Evolutionary conservation across 306 rosid genomes (phyloP).

Genomic region (Medicago ruthenica): DNA sequence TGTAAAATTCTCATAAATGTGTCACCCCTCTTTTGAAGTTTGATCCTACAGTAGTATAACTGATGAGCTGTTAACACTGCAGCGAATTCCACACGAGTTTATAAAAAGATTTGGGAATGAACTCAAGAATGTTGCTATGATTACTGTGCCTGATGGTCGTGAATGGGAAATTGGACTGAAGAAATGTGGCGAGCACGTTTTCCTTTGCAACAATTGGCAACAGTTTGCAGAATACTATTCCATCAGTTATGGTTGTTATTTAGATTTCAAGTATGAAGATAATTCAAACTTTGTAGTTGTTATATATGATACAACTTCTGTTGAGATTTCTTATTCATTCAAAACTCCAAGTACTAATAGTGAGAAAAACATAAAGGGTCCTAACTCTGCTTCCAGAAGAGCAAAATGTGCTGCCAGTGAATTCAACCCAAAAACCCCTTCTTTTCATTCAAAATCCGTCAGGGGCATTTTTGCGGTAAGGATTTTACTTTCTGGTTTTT

Average conservation of each 20-base stretch:
- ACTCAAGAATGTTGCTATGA: slow-evolving; percentile 13
- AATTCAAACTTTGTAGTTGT: slow-evolving; percentile 40
- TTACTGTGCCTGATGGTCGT: slow-evolving; percentile 31
- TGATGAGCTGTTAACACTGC: too few relatives aligned
- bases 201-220: slow-evolving; percentile 30
- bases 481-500: background rate
- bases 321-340: slow-evolving; percentile 42
- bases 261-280: slow-evolving; percentile 37
- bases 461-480: slow-evolving; percentile 13
- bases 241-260: slow-evolving; percentile 20
- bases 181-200: slow-evolving; percentile 6
- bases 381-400: background rate
- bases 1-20: too few relatives aligned
- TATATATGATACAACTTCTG: slow-evolving; percentile 38
- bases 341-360: background rate
- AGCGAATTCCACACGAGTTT: slow-evolving; percentile 38
- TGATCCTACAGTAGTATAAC: too few relatives aligned
- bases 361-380: background rate
- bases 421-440: slow-evolving; percentile 34
- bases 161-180: slow-evolving; percentile 34
- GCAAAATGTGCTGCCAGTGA: background rate
- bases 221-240: slow-evolving; percentile 35
- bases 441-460: slow-evolving; percentile 24
- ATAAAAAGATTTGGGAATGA: slow-evolving; percentile 39
- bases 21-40: too few relatives aligned